Conservation (phyloP, 257 asterid genomes). For the Plantago elongata region DNA sequence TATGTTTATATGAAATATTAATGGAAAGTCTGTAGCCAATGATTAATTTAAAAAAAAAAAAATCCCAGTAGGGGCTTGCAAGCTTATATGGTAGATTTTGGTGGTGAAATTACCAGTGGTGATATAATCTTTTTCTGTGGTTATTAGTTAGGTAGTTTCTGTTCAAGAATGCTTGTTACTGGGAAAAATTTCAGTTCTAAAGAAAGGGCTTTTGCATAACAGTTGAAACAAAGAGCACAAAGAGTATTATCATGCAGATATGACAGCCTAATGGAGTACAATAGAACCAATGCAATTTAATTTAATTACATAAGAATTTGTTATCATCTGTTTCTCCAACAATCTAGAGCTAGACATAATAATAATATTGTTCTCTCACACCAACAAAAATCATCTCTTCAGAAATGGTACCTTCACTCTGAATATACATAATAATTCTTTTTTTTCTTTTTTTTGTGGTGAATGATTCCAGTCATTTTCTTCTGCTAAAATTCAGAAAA, state of each 20-base stretch:
- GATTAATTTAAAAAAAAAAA: too few relatives aligned
- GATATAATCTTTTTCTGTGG: too few relatives aligned
- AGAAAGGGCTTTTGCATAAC: too few relatives aligned
- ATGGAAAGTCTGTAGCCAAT: too few relatives aligned
- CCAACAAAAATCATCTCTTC: conserved; percentile 37
- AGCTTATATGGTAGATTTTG: too few relatives aligned
- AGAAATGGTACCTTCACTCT: conserved; percentile 29
- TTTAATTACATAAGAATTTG: background rate
- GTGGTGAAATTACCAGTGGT: too few relatives aligned
- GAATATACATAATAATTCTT: conserved; percentile 34
- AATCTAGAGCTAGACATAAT: conserved; percentile 4
- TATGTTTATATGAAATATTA: too few relatives aligned
- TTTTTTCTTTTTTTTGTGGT: background rate
- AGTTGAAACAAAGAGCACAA: background rate
- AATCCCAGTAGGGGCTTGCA: too few relatives aligned
- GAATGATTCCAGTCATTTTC: conserved; percentile 35
- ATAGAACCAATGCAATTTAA: background rate
- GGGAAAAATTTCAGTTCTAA: too few relatives aligned
- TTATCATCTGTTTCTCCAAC: conserved; percentile 8
- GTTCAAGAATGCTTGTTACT: too few relatives aligned
- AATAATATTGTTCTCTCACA: conserved; percentile 9
- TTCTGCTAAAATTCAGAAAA: conserved; percentile 86
- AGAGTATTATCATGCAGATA: background rate
- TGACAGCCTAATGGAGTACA: background rate
- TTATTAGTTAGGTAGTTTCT: too few relatives aligned